Evolutionary conservation across 2,329 filamentous ascomycete genomes (phyloP).

Genomic region (Ascochyta lentis): DNA sequence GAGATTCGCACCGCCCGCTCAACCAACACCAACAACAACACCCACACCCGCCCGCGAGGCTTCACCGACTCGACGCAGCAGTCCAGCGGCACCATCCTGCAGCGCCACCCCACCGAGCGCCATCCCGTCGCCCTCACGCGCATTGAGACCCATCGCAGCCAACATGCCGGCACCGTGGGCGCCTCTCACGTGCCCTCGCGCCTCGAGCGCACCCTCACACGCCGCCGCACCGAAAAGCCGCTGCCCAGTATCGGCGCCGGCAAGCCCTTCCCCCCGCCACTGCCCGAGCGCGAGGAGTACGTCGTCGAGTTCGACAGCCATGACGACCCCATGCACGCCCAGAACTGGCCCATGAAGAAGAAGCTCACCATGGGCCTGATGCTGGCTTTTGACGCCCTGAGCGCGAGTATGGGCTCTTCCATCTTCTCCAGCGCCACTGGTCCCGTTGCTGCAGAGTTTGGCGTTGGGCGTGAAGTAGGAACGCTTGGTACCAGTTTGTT

Average conservation of each 20-base stretch:
- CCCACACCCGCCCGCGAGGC: constrained; percentile 18
- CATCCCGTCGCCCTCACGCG: constrained; percentile 73
- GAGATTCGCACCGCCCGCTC: constrained; percentile 39
- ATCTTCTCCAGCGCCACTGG: constrained; percentile 51
- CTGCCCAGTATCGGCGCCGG: constrained; percentile 73
- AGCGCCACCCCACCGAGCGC: constrained; percentile 59
- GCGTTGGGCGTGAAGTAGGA: constrained; percentile 38
- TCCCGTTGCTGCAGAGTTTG: constrained; percentile 38
- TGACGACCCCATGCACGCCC: constrained; percentile 82
- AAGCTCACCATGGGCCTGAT: constrained; percentile 75
- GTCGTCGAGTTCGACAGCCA: constrained; percentile 84
- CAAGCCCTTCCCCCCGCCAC: constrained; percentile 73
- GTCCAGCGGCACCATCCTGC: constrained; percentile 29
- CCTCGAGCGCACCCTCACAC: constrained; percentile 49
- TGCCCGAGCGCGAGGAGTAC: constrained; percentile 77
- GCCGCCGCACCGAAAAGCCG: constrained; percentile 54
- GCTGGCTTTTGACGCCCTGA: constrained; percentile 75
- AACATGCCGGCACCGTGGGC: constrained; percentile 75
- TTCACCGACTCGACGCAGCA: constrained; percentile 28
- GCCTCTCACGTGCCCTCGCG: constrained; percentile 49
- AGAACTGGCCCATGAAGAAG: constrained; percentile 84
- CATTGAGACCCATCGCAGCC: constrained; percentile 74
- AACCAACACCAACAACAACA: constrained; percentile 7
- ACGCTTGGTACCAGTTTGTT: constrained; percentile 45
- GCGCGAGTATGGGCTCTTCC: constrained; percentile 68